Evolutionary conservation across 2,329 filamentous ascomycete species (phyloP), one percentile per base, ranked within the genome.

Genomic region (Neurospora sp.): DNA sequence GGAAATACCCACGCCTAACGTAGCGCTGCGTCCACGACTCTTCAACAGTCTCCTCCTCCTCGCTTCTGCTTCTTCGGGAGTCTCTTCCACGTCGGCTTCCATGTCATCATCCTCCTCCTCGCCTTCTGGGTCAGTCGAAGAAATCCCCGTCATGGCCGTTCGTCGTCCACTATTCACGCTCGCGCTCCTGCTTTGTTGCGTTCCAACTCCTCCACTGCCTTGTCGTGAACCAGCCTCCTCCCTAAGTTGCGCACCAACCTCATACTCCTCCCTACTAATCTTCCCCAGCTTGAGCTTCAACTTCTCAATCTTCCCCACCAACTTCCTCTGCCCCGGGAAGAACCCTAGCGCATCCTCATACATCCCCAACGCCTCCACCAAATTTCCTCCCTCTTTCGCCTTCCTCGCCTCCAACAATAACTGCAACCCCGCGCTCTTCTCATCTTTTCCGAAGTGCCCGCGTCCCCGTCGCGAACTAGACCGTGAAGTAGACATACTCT

Each of bases 351-450:
- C 95, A 73, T 92, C 83, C 78, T 95, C 90, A 77, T 97, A 97
- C 88, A 96, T 95, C 75, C 88, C 89, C 71, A 98, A 81, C 0
- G 94, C 93, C 40, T 88, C 91, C 3, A 83, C 83, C 68, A 96
- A 89, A 74, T 97, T 92, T 1, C 93, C 93, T 4, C 89, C 86
- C 68, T 93, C 92, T 77, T 94, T 93, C 77, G 96, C 92, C 78
- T 97, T 93, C 74, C 96, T 92, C 1, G 93, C 95, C 85, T 96
- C 93, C n/a, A 97, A 84, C 40, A 98, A 81, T 75, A 91, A 93
- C 11, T 93, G 91, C 38, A 98, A 80, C 0, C 95, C 96, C 73
- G 97, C 93, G 0, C 92, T 90, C 68, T 91, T 89, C 36, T 96
- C 93, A 43, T 94, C 92, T 66, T 78, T 77, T 43, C 71, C 62